phyloP scores from a whole-genome alignment of 2,329 filamentous ascomycete species.

The Alternaria triticimaculans region DNA sequence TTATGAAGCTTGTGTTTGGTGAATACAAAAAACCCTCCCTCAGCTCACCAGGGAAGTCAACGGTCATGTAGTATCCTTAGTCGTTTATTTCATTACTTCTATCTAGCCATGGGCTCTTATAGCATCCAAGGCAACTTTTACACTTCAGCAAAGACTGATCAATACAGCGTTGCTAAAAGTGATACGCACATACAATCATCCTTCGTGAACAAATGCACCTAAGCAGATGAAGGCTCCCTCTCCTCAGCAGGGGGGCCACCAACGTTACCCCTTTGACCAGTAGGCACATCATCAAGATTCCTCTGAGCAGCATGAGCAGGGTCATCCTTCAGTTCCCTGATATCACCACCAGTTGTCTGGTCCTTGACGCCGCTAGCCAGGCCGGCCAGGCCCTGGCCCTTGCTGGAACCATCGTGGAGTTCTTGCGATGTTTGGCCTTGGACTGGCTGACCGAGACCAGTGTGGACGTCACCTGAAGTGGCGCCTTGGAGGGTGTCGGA shows the following conservation, averaged over 20 bases:
- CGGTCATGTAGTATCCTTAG: neutral
- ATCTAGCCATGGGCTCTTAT: neutral
- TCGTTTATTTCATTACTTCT: neutral
- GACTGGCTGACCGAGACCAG: constrained; percentile 60
- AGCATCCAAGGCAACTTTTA: too few species aligned
- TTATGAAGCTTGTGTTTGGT: neutral
- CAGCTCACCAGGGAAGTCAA: neutral
- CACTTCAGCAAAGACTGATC: neutral
- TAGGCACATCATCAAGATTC: constrained; percentile 47
- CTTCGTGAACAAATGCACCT: neutral
- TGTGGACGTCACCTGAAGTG: constrained; percentile 61
- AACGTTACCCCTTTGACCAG: constrained; percentile 41
- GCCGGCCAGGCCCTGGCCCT: constrained; percentile 55
- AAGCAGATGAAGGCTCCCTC: constrained; percentile 29
- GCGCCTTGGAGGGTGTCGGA: constrained; percentile 58
- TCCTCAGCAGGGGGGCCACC: constrained; percentile 46
- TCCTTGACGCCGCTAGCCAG: constrained; percentile 37
- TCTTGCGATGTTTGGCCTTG: constrained; percentile 58
- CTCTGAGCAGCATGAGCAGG: constrained; percentile 48
- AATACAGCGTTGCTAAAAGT: neutral
- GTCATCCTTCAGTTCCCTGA: constrained; percentile 36
- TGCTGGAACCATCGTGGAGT: constrained; percentile 55
- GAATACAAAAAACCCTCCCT: neutral
- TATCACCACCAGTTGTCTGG: constrained; percentile 13
- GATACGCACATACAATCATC: neutral